Percentiles rank a stretch among this genome's conserved stretches.
Evolutionary conservation across 2,329 filamentous ascomycete species (phyloP).

Genomic region (Cladosporium phlei): DNA sequence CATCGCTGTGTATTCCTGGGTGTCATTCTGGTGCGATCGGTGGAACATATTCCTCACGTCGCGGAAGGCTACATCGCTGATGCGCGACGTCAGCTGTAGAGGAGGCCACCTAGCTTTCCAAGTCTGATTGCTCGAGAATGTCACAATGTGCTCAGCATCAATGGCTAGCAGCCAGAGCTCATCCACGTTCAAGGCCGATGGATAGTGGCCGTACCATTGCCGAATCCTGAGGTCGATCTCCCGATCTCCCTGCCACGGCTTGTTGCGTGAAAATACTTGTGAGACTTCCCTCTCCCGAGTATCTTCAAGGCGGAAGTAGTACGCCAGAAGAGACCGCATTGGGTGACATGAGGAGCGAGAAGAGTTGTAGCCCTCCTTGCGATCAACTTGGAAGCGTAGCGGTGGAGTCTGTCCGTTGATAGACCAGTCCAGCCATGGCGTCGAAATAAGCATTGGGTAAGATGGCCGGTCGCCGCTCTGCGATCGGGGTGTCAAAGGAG

Average conservation of each 20-base stretch:
- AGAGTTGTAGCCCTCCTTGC: conserved; percentile 38
- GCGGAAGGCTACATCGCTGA: conserved; percentile 39
- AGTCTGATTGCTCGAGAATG: conserved; percentile 40
- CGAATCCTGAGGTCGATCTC: conserved; percentile 40
- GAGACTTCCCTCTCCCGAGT: conserved; percentile 38
- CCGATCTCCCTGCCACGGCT: conserved; percentile 40
- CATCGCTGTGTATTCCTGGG: conserved; percentile 35
- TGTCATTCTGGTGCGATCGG: conserved; percentile 24
- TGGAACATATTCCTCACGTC: conserved; percentile 38
- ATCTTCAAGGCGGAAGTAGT: conserved; percentile 42
- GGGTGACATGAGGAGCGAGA: conserved; percentile 36
- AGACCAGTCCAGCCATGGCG: conserved; percentile 41
- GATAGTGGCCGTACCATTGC: conserved; percentile 41
- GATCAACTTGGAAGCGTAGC: conserved; percentile 40
- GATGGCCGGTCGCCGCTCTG: background rate
- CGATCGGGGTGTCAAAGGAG: conserved; percentile 25
- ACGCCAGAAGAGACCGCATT: conserved; percentile 38
- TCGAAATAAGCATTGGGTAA: conserved; percentile 37
- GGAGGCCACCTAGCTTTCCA: conserved; percentile 43
- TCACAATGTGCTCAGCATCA: conserved; percentile 38
- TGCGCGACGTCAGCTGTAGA: conserved; percentile 37
- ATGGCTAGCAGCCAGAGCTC: conserved; percentile 41
- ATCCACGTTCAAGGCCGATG: conserved; percentile 39
- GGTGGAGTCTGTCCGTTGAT: conserved; percentile 35
- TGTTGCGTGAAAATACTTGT: conserved; percentile 39